Percentiles rank a stretch among this genome's conserved stretches.
phyloP scores from a whole-genome alignment of 495 filamentous ascomycete species.

The Copromyces sp. region DNA sequence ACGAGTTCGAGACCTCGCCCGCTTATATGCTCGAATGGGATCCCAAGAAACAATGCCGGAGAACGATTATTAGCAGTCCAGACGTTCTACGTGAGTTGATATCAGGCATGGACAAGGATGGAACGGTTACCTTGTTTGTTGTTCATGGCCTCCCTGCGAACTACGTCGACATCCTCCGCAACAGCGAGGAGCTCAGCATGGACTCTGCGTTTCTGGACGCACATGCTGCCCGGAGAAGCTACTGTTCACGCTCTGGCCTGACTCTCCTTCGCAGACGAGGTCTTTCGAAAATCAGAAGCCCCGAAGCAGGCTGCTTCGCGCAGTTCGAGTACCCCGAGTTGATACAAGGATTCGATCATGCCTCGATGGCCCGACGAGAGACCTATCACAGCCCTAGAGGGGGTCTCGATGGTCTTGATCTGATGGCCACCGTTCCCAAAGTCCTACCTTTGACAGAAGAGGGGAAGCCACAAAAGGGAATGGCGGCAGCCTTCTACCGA shows the following conservation, averaged over 20 bases:
- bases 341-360: background rate
- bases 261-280: background rate
- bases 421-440: slow-evolving; percentile 3
- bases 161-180: slow-evolving; percentile 9
- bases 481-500: slow-evolving; percentile 17
- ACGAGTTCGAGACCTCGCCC: background rate
- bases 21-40: slow-evolving; percentile 1
- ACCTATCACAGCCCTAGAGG: background rate
- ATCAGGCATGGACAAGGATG: background rate
- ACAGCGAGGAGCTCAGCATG: slow-evolving; percentile 8
- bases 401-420: background rate
- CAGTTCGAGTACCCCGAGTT: slow-evolving; percentile 27
- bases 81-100: slow-evolving; percentile 7
- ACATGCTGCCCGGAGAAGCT: slow-evolving; percentile 17
- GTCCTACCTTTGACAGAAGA: background rate
- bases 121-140: slow-evolving; percentile 14
- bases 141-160: slow-evolving; percentile 17
- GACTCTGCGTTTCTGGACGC: slow-evolving; percentile 26
- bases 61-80: background rate
- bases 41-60: background rate
- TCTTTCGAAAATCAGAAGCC: background rate
- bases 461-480: slow-evolving; percentile 6
- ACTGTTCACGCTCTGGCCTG: slow-evolving; percentile 8
- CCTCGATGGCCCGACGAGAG: background rate
- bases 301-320: slow-evolving; percentile 9